Evolutionary conservation across 805 yeast genomes (phyloP), one percentile per base, ranked within the genome.

Genomic region (Sungouiella thailandica): DNA sequence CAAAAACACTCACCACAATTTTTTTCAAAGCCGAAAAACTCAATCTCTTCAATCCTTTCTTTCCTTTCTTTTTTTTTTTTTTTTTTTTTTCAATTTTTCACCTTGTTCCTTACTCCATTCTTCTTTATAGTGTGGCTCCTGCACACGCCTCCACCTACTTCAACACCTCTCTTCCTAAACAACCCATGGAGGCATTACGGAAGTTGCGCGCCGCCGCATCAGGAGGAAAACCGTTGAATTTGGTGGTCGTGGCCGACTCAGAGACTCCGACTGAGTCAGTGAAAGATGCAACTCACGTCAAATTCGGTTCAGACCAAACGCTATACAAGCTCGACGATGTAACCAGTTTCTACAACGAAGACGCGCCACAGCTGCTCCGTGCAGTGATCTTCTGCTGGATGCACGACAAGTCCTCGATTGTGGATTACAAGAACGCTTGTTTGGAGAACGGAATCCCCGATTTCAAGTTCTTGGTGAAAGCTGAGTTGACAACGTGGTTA

Each of bases 401-500:
- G 17, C 78, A 78, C 43, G 78, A 74, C 39, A 85, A 83, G 35
- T 69, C 83, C 17, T 73, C 80, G 25, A 81, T 88, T 28, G 81
- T 96, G 9, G 95, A 86, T 35, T 89, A 90, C 55, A 73, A 87
- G 39, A 72, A 78, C 8, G 79, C 75, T 24, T 85, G 96, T 43
- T 81, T 77, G 48, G 72, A 70, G 31, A 62, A 72, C 25, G 70
- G 74, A 3, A 70, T 90, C 22, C 68, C 77, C 2, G 85, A 85
- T 42, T 74, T 90, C 53, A 78, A 85, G 37, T 89, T 90, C 52
- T 60, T 85, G 53, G 95, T 87, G 49, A 79, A 94, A 59, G 80
- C 87, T 7, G 96, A 90, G 53, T 70, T 90, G 40, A 70, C 82
- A 35, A 74, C 85, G 19, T 89, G 93, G 88, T 69, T 90, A 32